Base-by-base conservation (phyloP, 371 early-diverging fungal species). In the Choanephora cucurbitarum region DNA sequence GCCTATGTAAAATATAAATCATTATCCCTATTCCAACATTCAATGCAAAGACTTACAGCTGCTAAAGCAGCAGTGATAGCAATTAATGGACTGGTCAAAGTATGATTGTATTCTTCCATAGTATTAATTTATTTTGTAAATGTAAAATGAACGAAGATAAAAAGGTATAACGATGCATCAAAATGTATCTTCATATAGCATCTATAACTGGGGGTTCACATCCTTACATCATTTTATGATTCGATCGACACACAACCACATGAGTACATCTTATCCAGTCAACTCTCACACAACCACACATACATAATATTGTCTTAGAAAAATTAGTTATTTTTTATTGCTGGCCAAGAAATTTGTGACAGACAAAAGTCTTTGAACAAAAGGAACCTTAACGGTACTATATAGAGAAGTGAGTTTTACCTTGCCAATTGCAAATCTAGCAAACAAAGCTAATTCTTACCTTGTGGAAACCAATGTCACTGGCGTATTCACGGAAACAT, bases 401-500 rank as follows among this genome's bases (percentile, higher is more conserved):
- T 13, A 32, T 17, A 31, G 33, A 59, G 3, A 22, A 15, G 39
- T 49, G 7, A 49, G 39, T 49, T 21, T 21, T 7, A 28, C 7
- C 7, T 28, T 28, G 5, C 3, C 7, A n/a, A n/a, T n/a, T n/a
- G n/a, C n/a, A n/a, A n/a, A n/a, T n/a, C n/a, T n/a, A n/a, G n/a
- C n/a, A 28, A 28, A 28, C 3, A 28, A 28, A 28, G 28, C 28
- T 28, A 7, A 28, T 28, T 21, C 24, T 56, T 59, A 64, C 65
- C 65, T 64, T 64, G 65, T 64, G 50, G 65, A 64, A 64, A 67
- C 99, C 99, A 84, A 99, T 99, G 77, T 96, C 97, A 60, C 78
- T 81, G 78, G 99, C 87, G 83, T 99, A 92, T 86, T 99, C 97
- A 84, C 99, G 97, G 93, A 99, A 99, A 91, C 99, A 99, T 87